Conservation (phyloP, 2,329 filamentous ascomycete species). For the Penicillium sp. region DNA sequence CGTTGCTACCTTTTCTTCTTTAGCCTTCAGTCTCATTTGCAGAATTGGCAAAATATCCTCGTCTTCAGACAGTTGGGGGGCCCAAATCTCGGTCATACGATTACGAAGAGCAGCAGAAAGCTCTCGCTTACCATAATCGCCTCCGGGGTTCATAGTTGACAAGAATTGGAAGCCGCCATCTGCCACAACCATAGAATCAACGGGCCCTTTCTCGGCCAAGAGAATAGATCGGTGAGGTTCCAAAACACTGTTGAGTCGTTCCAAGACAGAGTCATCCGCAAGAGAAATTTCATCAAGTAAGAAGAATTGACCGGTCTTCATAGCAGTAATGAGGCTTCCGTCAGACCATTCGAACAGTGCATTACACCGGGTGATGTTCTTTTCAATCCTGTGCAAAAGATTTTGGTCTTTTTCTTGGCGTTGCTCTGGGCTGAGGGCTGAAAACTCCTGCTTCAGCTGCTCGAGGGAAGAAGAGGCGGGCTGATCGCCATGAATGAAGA, state of each 20-base stretch:
- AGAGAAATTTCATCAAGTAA: conserved; percentile 96
- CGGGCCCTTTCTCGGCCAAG: conserved; percentile 88
- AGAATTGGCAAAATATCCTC: conserved; percentile 90
- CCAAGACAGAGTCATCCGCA: conserved; percentile 94
- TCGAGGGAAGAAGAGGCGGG: conserved; percentile 48
- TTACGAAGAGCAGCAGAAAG: conserved; percentile 93
- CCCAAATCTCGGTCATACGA: conserved; percentile 98
- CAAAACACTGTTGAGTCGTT: conserved; percentile 93
- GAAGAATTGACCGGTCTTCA: conserved; percentile 88
- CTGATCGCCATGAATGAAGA: conserved; percentile 40
- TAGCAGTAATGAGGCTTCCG: conserved; percentile 88
- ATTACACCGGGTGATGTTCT: conserved; percentile 65
- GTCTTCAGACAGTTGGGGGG: conserved; percentile 79
- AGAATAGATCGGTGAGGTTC: conserved; percentile 84
- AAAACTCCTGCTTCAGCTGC: conserved; percentile 61
- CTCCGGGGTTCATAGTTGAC: conserved; percentile 98
- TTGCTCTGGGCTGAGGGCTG: conserved; percentile 50
- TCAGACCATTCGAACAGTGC: conserved; percentile 96
- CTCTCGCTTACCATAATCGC: conserved; percentile 97
- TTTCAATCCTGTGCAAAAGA: conserved; percentile 46
- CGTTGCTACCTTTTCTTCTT: conserved; percentile 59
- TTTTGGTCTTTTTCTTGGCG: conserved; percentile 50
- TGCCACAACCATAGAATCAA: conserved; percentile 77
- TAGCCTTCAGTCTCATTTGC: conserved; percentile 65
- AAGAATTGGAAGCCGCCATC: conserved; percentile 87